These are phyloP conservation scores for Colletotrichum scovillei DNA, from an alignment of 2,329 filamentous ascomycete species.

Conservation along the genomic window DNA sequence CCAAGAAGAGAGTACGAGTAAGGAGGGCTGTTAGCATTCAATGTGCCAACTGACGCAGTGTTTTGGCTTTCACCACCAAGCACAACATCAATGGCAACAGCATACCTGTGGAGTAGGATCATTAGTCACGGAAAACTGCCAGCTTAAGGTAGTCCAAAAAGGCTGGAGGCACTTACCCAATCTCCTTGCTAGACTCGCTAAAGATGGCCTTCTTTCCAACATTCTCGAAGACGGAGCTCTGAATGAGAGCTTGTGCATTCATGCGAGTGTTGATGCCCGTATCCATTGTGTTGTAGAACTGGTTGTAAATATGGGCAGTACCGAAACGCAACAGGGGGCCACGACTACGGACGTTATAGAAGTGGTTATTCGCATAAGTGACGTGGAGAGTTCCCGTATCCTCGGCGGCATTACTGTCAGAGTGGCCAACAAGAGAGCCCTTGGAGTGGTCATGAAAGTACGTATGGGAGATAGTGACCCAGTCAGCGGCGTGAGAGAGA, in stretches of 20 bases:
- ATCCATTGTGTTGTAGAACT: constrained; percentile 49
- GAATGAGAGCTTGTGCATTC: constrained; percentile 62
- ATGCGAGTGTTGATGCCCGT: constrained; percentile 62
- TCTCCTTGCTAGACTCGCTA: constrained; percentile 44
- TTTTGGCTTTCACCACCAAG: constrained; percentile 55
- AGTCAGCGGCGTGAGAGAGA: constrained; percentile 69
- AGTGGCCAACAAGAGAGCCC: constrained; percentile 66
- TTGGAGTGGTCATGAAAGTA: constrained; percentile 64
- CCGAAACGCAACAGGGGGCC: constrained; percentile 71
- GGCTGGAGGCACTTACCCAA: constrained; percentile 7
- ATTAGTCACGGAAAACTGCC: not conserved
- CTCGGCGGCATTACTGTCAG: constrained; percentile 62
- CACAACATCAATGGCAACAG: constrained; percentile 50
- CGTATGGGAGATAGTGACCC: constrained; percentile 56
- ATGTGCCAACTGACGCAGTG: constrained; percentile 57
- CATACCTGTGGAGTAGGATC: constrained; percentile 40
- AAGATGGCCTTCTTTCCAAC: constrained; percentile 45
- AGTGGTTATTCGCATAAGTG: constrained; percentile 73
- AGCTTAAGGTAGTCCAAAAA: not conserved
- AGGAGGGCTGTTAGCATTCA: constrained; percentile 60
- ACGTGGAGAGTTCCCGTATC: constrained; percentile 69
- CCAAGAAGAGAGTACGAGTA: constrained; percentile 57
- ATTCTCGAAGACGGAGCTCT: constrained; percentile 60
- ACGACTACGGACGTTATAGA: constrained; percentile 70
- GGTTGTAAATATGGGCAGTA: constrained; percentile 65